Base-by-base conservation (phyloP, 1,284 basidiomycete genomes). In the Puccinia horiana region DNA sequence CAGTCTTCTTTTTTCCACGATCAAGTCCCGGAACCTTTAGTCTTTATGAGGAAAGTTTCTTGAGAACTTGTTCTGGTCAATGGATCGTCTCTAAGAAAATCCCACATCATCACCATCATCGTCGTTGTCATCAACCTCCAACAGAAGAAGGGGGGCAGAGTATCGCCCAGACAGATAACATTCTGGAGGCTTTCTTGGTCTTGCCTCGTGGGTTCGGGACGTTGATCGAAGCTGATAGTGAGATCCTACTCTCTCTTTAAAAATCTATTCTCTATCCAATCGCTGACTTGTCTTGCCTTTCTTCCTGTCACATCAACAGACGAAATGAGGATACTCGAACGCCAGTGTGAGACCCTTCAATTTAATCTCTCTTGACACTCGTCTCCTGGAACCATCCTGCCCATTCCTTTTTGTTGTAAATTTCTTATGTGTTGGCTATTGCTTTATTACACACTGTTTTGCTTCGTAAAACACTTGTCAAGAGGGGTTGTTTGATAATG, bases 221-320 rank as follows among this genome's bases (percentile, higher is more conserved):
- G 16, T 29, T 81, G 11, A 76, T 81, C 35, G 80, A 81, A 40
- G 80, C 70, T 26, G 73, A 81, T 75, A 75, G 80, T 81, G 49
- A 29, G 44, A 54, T 67, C 29, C 4, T 1, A 12, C 18, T 65
- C 63, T 40, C 56, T 56, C 35, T 26, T 42, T 26, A 44, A 40
- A 40, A 14, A 42, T n/a, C 32, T 40, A 42, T 61, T 29, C 32
- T 18, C 12, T 20, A 23, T 56, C 3, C 37, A 16, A 16, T 26
- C 1, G n/a, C 16, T 65, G 16, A n/a, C 29, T 12, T 20, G 16
- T 47, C 6, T 49, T 72, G 4, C 37, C 32, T 32, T 40, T 35
- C 35, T n/a, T 47, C 16, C 61, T 6, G 2, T 40, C 20, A 8
- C 6, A n/a, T 12, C 20, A 5, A 5, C 23, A 76, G 75, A 76